Base-by-base conservation (phyloP, 2,329 filamentous ascomycete genomes). In the Aspergillus tubingensis region DNA sequence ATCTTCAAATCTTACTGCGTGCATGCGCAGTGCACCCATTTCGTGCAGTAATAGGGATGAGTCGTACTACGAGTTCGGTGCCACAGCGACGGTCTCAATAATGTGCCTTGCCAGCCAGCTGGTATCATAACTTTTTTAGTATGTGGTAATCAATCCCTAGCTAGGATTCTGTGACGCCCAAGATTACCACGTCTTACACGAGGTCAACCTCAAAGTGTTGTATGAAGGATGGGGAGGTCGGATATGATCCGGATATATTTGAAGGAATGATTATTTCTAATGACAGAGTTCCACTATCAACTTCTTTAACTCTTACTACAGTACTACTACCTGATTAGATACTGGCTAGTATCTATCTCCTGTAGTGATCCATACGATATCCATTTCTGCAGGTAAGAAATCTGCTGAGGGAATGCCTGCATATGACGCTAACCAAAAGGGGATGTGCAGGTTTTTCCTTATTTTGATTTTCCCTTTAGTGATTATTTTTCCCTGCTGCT, bases 11-110 rank as follows among this genome's bases (percentile, higher is more conserved):
- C 55, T 54, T 53, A 49, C 59, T 17, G 32, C 49, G 38, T 54
- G 55, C 59, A 61, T 61, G 59, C 52, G 54, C 54, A 54, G 54
- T 50, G 41, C 17, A 17, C 39, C 49, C 50, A n/a, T 44, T 54
- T 43, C n/a, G 27, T 54, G 52, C 52, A 54, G 25, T 23, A 15
- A 27, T 23, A 30, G n/a, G 38, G 15, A 23, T 4, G 32, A 13
- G 32, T 30, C 32, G 30, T 54, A 11, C 38, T 43, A 54, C 39
- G 38, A 38, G 23, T 54, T 44, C 19, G 19, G 52, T 54, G 52
- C 38, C 19, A 43, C 38, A 17, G 52, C 13, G 41, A 41, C 21
- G 38, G 41, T 11, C 8, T 19, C 17, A 21, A 19, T 10, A 21
- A 21, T 8, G 41, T 44, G 41, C 19, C 41, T 44, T 13, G 19